Percentiles rank a stretch among this genome's conserved stretches.
phyloP scores from a whole-genome alignment of 1,284 basidiomycete species.

The Caloboletus firmus region DNA sequence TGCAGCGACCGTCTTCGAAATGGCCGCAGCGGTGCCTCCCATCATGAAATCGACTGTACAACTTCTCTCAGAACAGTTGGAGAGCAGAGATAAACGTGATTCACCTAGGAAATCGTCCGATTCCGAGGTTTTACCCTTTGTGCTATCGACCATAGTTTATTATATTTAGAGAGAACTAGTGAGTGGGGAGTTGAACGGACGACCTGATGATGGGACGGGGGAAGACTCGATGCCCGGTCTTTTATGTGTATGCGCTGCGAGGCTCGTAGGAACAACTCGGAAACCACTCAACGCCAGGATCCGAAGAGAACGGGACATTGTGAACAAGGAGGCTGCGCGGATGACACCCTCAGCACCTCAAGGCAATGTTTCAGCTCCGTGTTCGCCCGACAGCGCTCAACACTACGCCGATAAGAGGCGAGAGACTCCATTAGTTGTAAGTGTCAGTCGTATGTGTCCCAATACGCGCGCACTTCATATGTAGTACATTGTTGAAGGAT shows the following conservation, averaged over 20 bases:
- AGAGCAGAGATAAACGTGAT: neutral
- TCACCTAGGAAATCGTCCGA: slow-evolving; percentile 26
- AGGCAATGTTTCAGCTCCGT: slow-evolving; percentile 15
- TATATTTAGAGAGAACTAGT: neutral
- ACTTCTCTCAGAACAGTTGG: neutral
- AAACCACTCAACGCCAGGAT: neutral
- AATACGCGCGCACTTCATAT: neutral
- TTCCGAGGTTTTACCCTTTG: slow-evolving; percentile 4
- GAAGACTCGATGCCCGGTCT: neutral
- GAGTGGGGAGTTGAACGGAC: slow-evolving; percentile 27
- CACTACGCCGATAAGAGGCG: neutral
- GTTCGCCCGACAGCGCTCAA: slow-evolving; percentile 11
- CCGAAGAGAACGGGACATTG: neutral
- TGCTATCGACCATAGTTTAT: slow-evolving; percentile 12
- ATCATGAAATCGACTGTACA: slow-evolving; percentile 47
- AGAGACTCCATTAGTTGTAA: neutral
- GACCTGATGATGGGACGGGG: neutral
- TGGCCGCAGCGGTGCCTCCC: slow-evolving; percentile 52
- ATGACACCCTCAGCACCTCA: neutral
- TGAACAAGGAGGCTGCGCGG: neutral
- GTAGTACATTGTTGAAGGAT: neutral
- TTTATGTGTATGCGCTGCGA: slow-evolving; percentile 13
- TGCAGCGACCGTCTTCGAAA: slow-evolving; percentile 70
- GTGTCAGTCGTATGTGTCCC: neutral
- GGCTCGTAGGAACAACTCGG: slow-evolving; percentile 21